These are phyloP conservation scores for Cryptococcus sp. DNA, from an alignment of 1,284 basidiomycete genomes.

Conservation along the genomic window DNA sequence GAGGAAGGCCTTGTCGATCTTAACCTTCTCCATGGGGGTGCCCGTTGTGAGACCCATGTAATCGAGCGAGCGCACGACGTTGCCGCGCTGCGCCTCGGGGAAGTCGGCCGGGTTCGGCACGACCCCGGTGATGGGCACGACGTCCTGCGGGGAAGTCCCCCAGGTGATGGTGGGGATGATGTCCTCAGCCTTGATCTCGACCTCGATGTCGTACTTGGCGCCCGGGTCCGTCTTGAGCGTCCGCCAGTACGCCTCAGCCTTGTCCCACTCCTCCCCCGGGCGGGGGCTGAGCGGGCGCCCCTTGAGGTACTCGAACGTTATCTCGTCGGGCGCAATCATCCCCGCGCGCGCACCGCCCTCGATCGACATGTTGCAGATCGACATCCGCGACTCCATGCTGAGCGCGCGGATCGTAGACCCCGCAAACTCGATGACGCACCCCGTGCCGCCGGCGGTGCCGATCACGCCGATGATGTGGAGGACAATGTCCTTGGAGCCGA, in stretches of 20 bases:
- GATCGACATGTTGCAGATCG: slow-evolving; percentile 97
- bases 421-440: slow-evolving; percentile 88
- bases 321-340: slow-evolving; percentile 91
- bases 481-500: slow-evolving; percentile 91
- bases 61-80: slow-evolving; percentile 74
- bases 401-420: slow-evolving; percentile 86
- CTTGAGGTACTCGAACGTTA: slow-evolving; percentile 83
- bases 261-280: slow-evolving; percentile 80
- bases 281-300: slow-evolving; percentile 78
- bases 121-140: slow-evolving; percentile 76
- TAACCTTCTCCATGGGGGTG: slow-evolving; percentile 78
- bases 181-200: slow-evolving; percentile 80
- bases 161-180: slow-evolving; percentile 94
- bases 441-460: slow-evolving; percentile 91
- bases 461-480: slow-evolving; percentile 91
- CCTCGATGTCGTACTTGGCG: slow-evolving; percentile 84
- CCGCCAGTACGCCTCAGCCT: slow-evolving; percentile 83
- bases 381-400: slow-evolving; percentile 95
- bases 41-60: slow-evolving; percentile 90
- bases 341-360: slow-evolving; percentile 93
- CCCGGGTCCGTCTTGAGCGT: slow-evolving; percentile 80
- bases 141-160: slow-evolving; percentile 95
- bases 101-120: slow-evolving; percentile 78
- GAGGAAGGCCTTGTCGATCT: slow-evolving; percentile 91
- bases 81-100: slow-evolving; percentile 65